Conservation (phyloP, 352 stramenopile species). For the Globisporangium iwayamae region DNA sequence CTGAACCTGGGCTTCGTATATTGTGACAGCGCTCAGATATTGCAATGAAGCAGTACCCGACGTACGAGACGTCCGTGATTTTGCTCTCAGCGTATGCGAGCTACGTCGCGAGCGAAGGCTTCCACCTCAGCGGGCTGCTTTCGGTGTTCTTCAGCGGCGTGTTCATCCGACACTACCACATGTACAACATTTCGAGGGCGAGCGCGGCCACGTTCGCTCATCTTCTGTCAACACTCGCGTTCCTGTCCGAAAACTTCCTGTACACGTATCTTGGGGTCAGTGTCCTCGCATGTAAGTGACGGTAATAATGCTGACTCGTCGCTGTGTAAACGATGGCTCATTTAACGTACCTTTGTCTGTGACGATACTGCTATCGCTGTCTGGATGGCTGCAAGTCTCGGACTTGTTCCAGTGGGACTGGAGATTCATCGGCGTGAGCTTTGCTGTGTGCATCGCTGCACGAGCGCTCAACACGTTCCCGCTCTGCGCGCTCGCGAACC, state of each 20-base stretch:
- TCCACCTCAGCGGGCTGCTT: slow-evolving; percentile 83
- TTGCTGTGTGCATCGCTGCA: slow-evolving; percentile 41
- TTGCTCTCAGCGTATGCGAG: slow-evolving; percentile 70
- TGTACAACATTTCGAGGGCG: slow-evolving; percentile 61
- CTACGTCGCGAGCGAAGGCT: slow-evolving; percentile 65
- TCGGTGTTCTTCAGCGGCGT: slow-evolving; percentile 90
- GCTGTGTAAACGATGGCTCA: not conserved
- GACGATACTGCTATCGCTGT: not conserved
- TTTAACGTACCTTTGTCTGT: not conserved
- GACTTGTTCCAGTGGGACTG: slow-evolving; percentile 66
- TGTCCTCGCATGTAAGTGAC: slow-evolving; percentile 43
- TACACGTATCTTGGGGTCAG: slow-evolving; percentile 73
- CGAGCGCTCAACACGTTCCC: slow-evolving; percentile 72
- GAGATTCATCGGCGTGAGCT: slow-evolving; percentile 52
- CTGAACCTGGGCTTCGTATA: not conserved
- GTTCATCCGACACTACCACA: slow-evolving; percentile 73
- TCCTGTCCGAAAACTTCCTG: slow-evolving; percentile 72
- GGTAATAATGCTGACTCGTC: not conserved
- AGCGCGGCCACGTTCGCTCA: slow-evolving; percentile 61
- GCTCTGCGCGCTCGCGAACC: slow-evolving; percentile 58
- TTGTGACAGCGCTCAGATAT: slow-evolving; percentile 20
- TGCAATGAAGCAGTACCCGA: slow-evolving; percentile 39
- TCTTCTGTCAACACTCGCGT: slow-evolving; percentile 54
- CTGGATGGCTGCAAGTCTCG: slow-evolving; percentile 15
- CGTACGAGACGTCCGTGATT: slow-evolving; percentile 62